Percentiles rank a stretch among this genome's conserved stretches.
Conservation (phyloP, 495 filamentous ascomycete species). For the Aspergillus conjunctus region DNA sequence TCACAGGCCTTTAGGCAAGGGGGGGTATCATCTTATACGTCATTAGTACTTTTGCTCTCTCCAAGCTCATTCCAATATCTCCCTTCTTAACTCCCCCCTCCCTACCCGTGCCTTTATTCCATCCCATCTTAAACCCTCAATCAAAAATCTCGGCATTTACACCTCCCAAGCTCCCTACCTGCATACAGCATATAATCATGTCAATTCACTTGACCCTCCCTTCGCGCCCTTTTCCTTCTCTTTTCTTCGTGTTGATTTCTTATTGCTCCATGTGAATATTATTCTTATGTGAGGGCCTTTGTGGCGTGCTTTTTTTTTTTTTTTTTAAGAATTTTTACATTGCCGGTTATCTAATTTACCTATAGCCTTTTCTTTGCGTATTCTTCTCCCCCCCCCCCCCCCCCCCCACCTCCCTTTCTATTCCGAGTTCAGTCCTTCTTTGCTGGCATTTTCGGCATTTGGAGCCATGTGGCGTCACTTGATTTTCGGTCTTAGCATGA, state of each 20-base stretch:
- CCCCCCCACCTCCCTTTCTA: no score
- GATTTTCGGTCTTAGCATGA: slow-evolving; percentile 4
- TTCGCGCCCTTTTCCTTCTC: neutral
- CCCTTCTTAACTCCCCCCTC: neutral
- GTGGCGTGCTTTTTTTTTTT: neutral
- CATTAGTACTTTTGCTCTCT: neutral
- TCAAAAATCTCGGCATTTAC: neutral
- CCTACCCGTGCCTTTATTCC: neutral
- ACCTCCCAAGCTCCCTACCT: neutral
- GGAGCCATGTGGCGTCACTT: slow-evolving; percentile 14
- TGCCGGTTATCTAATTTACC: neutral
- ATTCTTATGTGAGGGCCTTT: neutral
- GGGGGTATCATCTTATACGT: neutral
- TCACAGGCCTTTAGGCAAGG: slow-evolving; percentile 44
- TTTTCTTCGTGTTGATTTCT: neutral
- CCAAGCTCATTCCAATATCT: neutral
- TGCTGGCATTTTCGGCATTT: slow-evolving; percentile 7
- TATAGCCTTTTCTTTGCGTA: neutral
- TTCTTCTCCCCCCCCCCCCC: no score
- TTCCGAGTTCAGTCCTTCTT: neutral
- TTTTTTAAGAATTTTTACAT: neutral
- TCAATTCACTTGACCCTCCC: neutral
- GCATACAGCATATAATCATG: neutral
- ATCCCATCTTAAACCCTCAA: neutral
- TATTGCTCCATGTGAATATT: neutral